A percentile compares a stretch with the other conserved stretches of the same genome.
These are phyloP conservation scores for Debaryomyces nepalensis DNA, from an alignment of 1,139 yeast species.

Conservation along the genomic window DNA sequence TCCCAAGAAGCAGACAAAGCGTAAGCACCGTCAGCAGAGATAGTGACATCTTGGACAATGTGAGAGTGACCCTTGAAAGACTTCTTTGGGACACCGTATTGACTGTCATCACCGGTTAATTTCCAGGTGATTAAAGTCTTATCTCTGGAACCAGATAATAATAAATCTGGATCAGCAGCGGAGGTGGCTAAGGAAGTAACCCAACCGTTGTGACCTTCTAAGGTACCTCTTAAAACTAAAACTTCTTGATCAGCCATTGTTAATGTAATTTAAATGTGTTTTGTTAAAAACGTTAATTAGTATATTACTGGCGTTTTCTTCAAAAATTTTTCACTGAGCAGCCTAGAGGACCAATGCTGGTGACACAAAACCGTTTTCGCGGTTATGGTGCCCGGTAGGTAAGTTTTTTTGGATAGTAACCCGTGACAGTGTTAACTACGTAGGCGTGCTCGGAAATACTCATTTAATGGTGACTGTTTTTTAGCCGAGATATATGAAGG, in stretches of 20 bases:
- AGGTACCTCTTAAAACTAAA: constrained; percentile 99
- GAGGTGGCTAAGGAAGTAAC: constrained; percentile 99
- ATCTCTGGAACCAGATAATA: constrained; percentile 98
- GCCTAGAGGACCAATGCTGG: neutral
- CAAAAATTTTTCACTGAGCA: constrained; percentile 16
- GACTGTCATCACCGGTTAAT: constrained; percentile 92
- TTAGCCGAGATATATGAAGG: constrained; percentile 37
- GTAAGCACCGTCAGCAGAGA: constrained; percentile 97
- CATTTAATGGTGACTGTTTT: constrained; percentile 40
- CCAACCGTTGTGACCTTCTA: constrained; percentile 89
- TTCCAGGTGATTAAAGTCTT: constrained; percentile 98
- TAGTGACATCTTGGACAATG: constrained; percentile 97
- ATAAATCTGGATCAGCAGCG: constrained; percentile 97
- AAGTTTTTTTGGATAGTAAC: neutral
- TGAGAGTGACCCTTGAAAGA: constrained; percentile 98
- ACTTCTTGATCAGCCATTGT: constrained; percentile 82
- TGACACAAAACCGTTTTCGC: constrained; percentile 7
- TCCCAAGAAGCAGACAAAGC: constrained; percentile 99
- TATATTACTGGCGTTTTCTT: neutral
- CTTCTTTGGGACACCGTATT: constrained; percentile 98
- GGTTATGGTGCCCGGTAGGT: constrained; percentile 9
- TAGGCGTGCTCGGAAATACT: constrained; percentile 42
- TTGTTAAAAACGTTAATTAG: neutral
- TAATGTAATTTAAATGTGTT: constrained; percentile 5
- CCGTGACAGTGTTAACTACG: constrained; percentile 31